A percentile compares a stretch with the other conserved stretches of the same genome.
These are phyloP conservation scores for Aspergillus pseudoglaucus DNA, from an alignment of 2,329 filamentous ascomycete species.

Conservation along the genomic window DNA sequence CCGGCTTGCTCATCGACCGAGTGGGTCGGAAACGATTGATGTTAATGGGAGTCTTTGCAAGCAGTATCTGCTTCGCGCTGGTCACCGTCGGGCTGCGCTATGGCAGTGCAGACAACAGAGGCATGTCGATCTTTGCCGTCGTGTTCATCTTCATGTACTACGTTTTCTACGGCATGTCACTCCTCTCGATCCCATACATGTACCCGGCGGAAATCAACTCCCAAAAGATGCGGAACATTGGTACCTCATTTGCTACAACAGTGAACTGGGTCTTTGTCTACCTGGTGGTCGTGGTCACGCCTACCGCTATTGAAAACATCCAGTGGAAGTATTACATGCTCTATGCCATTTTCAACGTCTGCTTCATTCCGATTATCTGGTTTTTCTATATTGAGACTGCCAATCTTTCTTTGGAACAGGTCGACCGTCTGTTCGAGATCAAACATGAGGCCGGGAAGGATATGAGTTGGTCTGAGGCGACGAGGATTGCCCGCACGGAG, in stretches of 20 bases:
- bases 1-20: constrained; percentile 41
- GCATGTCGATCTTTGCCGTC: constrained; percentile 36
- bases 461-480: constrained; percentile 5
- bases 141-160: constrained; percentile 31
- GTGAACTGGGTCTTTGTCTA: constrained; percentile 10
- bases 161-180: constrained; percentile 8
- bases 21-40: constrained; percentile 40
- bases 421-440: constrained; percentile 33
- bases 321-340: constrained; percentile 51
- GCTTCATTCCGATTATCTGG: constrained; percentile 20
- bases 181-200: constrained; percentile 14
- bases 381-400: constrained; percentile 25
- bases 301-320: constrained; percentile 33
- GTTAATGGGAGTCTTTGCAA: constrained; percentile 38
- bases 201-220: constrained; percentile 17
- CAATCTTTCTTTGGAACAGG: constrained; percentile 33
- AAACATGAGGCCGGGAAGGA: constrained; percentile 5
- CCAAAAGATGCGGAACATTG: constrained; percentile 10
- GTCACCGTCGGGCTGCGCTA: constrained; percentile 38
- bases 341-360: constrained; percentile 32
- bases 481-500: constrained; percentile 5
- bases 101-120: constrained; percentile 32
- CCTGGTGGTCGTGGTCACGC: constrained; percentile 15
- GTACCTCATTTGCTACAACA: constrained; percentile 7
- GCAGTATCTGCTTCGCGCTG: constrained; percentile 40